These are phyloP conservation scores for Lactarius hatsudake DNA, from an alignment of 768 basidiomycete genomes.

Conservation along the genomic window DNA sequence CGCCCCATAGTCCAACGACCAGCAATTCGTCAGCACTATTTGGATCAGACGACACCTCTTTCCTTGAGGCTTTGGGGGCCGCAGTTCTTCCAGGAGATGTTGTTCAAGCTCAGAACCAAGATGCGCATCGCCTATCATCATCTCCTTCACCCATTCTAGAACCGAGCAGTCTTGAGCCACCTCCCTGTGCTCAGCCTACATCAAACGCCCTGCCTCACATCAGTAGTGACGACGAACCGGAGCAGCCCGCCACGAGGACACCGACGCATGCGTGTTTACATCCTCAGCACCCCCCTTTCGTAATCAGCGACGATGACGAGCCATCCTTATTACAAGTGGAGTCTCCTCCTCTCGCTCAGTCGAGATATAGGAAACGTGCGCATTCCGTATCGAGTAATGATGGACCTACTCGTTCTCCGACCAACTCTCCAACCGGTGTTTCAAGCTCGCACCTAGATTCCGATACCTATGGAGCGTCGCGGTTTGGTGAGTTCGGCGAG, in stretches of 20 bases:
- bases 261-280: neutral
- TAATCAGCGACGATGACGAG: slow-evolving; percentile 11
- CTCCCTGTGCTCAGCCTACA: slow-evolving; percentile 41
- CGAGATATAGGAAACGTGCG: slow-evolving; percentile 23
- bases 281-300: neutral
- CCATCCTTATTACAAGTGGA: neutral
- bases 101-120: slow-evolving; percentile 1
- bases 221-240: slow-evolving; percentile 37
- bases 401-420: slow-evolving; percentile 2
- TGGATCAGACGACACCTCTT: slow-evolving; percentile 52
- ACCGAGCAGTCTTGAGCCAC: slow-evolving; percentile 33
- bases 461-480: slow-evolving; percentile 67
- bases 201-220: slow-evolving; percentile 39
- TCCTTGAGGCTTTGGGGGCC: slow-evolving; percentile 47
- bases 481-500: slow-evolving; percentile 80
- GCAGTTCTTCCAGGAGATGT: slow-evolving; percentile 50
- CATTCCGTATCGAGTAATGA: slow-evolving; percentile 16
- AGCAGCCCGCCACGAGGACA: neutral
- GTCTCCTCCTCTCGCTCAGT: slow-evolving; percentile 15
- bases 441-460: slow-evolving; percentile 24
- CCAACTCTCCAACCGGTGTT: neutral
- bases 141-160: slow-evolving; percentile 10
- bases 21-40: slow-evolving; percentile 53
- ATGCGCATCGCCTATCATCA: slow-evolving; percentile 14
- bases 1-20: slow-evolving; percentile 18